Evolutionary conservation across 2,329 filamentous ascomycete species (phyloP).

Genomic region (Monilinia fructigena): DNA sequence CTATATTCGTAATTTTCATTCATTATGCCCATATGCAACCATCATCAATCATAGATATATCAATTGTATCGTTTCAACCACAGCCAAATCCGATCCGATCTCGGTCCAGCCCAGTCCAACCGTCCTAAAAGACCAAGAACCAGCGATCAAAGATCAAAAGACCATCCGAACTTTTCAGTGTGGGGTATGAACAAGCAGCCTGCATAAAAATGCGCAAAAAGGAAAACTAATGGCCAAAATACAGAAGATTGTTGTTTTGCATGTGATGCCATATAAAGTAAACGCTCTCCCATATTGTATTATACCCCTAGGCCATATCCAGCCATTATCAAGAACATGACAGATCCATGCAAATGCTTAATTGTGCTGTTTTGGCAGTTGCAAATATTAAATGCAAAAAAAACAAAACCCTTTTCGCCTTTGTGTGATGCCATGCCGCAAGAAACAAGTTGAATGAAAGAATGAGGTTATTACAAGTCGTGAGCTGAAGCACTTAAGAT

Average conservation of each 20-base stretch:
- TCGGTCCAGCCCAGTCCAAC: constrained; percentile 6
- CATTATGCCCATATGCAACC: constrained; percentile 20
- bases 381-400: constrained; percentile 22
- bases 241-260: constrained; percentile 14
- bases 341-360: constrained; percentile 23
- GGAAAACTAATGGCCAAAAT: constrained; percentile 19
- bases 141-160: constrained; percentile 19
- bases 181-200: constrained; percentile 22
- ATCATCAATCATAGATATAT: constrained; percentile 20
- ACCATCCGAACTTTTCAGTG: constrained; percentile 21
- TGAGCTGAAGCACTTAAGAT: not conserved
- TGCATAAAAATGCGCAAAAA: constrained; percentile 17
- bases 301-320: constrained; percentile 22
- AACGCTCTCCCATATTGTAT: constrained; percentile 22
- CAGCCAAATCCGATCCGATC: constrained; percentile 11
- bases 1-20: constrained; percentile 17
- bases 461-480: constrained; percentile 22
- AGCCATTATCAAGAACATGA: constrained; percentile 24
- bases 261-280: constrained; percentile 16
- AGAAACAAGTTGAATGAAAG: constrained; percentile 24
- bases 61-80: constrained; percentile 10
- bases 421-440: constrained; percentile 24
- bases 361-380: constrained; percentile 21
- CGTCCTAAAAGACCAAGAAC: constrained; percentile 19
- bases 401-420: constrained; percentile 25